Percentiles rank a stretch among this genome's conserved stretches.
Conservation (phyloP, 352 stramenopile genomes). For the Phytophthora sp. region DNA sequence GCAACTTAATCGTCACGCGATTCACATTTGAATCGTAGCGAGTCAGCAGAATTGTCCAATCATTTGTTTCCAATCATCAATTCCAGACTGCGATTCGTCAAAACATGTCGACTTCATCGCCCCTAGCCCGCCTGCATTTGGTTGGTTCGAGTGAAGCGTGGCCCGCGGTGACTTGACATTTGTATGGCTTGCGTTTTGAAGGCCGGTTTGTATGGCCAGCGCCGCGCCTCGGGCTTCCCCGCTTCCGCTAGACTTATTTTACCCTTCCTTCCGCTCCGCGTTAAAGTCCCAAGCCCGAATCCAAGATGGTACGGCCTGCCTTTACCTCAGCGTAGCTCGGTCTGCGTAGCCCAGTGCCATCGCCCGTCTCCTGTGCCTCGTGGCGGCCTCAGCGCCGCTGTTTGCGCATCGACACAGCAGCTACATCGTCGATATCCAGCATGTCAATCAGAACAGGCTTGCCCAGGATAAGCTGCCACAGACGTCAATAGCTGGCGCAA, state of each 20-base stretch:
- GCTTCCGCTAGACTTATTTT: constrained; percentile 70
- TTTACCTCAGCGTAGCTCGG: background rate
- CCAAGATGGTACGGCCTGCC: constrained; percentile 76
- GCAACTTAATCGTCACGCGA: constrained; percentile 6
- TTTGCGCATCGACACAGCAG: background rate
- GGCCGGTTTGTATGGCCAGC: constrained; percentile 67
- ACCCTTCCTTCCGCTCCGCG: constrained; percentile 88
- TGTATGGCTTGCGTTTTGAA: constrained; percentile 57
- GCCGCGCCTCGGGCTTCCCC: constrained; percentile 34
- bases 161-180: constrained; percentile 55
- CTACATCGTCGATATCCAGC: constrained; percentile 7
- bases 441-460: constrained; percentile 14
- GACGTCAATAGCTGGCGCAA: background rate
- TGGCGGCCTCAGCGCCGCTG: background rate
- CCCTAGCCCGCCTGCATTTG: constrained; percentile 49
- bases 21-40: constrained; percentile 22
- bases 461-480: background rate
- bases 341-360: background rate
- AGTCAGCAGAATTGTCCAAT: constrained; percentile 14
- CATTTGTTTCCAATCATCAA: background rate
- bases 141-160: constrained; percentile 73
- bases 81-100: constrained; percentile 9
- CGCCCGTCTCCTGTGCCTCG: constrained; percentile 17
- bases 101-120: background rate
- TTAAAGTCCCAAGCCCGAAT: constrained; percentile 87